phyloP scores from a whole-genome alignment of 495 filamentous ascomycete species.

The Neurospora pannonica region DNA sequence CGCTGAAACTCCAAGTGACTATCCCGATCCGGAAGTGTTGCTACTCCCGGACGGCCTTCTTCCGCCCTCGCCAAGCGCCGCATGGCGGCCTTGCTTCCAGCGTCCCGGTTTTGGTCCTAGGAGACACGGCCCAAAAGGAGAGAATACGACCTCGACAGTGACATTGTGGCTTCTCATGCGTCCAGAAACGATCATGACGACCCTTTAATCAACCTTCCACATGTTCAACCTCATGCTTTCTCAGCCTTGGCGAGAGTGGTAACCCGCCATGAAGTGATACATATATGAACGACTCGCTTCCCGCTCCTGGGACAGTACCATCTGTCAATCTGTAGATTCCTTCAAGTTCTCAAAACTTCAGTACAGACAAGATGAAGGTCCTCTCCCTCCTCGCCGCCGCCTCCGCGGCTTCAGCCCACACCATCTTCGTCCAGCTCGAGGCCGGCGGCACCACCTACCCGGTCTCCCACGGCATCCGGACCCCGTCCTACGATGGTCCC shows the following conservation, averaged over 20 bases:
- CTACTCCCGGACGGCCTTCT: neutral
- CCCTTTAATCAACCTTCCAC: neutral
- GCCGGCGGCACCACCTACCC: conserved; percentile 27
- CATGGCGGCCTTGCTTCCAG: neutral
- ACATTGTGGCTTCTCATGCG: neutral
- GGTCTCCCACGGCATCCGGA: conserved; percentile 26
- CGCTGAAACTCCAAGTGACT: neutral
- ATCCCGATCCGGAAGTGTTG: neutral
- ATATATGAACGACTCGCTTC: neutral
- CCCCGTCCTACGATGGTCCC: conserved; percentile 36
- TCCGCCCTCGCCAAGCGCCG: neutral
- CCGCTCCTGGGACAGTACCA: neutral
- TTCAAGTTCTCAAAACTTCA: neutral
- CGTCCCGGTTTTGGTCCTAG: neutral
- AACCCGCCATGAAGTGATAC: neutral
- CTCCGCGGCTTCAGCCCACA: conserved; percentile 38
- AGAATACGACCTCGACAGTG: neutral
- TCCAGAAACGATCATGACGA: neutral
- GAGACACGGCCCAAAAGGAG: neutral
- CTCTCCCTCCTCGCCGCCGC: conserved; percentile 21
- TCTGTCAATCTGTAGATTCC: neutral
- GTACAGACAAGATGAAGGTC: conserved; percentile 14
- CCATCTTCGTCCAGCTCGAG: conserved; percentile 46
- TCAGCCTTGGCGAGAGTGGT: neutral
- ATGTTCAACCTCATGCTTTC: neutral